Base-by-base conservation (phyloP, 139 green algal genomes). In the Eudorina sp. region DNA sequence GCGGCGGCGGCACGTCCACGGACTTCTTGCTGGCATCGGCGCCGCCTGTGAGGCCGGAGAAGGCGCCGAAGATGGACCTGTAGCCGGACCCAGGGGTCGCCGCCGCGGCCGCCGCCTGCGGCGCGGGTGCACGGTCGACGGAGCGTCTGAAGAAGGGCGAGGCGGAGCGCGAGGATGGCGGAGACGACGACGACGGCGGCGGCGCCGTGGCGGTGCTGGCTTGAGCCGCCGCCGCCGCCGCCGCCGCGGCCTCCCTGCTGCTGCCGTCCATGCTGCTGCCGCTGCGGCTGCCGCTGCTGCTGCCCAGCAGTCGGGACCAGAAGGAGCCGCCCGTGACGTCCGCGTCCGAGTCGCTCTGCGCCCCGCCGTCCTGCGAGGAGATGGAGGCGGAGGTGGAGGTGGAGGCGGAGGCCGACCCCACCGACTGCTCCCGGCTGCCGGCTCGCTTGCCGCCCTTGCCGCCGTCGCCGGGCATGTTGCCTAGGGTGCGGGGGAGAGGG, bases 271-370 rank as follows among this genome's bases (percentile, higher is more conserved):
- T 85, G n/a, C 78, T 89, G 66, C 51, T 89, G 60, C 46, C 66
- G 64, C 73, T 81, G 74, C 77, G 80, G 73, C 64, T 60, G 77
- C 64, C n/a, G n/a, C 45, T 66, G 29, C 80, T 4, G 41, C 62
- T n/a, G 82, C 82, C 82, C 66, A 88, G n/a, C 9, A 88, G 48
- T 19, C 46, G 45, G 8, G 45, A 41, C 82, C 82, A 88, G 82
- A 88, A 88, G n/a, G 64, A 80, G 34, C 82, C 66, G 34, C 80
- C 36, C 40, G 46, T 41, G 25, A 62, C 74, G 46, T 82, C 74
- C 31, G 3, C 3, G 36, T 72, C 77, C 51, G 77, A 72, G 3
- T 72, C 77, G 40, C 40, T 58, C 78, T 55, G 45, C 64, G 55
- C 27, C 55, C 78, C 55, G 78, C 78, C 53, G 43, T n/a, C 55